These are phyloP conservation scores for Colletotrichum filicis DNA, from an alignment of 2,329 filamentous ascomycete species.

Conservation along the genomic window DNA sequence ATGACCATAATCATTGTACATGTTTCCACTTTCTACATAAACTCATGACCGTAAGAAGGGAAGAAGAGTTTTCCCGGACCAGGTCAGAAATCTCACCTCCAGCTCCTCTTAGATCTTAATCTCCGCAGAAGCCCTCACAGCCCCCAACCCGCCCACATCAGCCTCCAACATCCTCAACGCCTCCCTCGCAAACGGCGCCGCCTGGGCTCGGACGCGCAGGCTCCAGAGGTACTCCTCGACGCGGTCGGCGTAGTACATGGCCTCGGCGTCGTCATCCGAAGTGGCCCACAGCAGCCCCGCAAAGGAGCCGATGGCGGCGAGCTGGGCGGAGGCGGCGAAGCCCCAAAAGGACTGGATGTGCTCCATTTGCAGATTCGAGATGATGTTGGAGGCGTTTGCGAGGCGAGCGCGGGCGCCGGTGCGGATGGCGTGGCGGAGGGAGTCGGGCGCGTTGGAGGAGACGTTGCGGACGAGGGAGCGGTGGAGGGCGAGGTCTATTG, in stretches of 20 bases:
- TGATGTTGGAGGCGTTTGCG: constrained; percentile 51
- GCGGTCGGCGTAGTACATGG: constrained; percentile 51
- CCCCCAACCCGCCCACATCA: constrained; percentile 33
- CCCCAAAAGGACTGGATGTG: constrained; percentile 59
- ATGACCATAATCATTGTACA: not conserved
- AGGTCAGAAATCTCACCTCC: no score
- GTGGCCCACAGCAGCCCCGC: constrained; percentile 54
- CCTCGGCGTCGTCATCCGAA: constrained; percentile 49
- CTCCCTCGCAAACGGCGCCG: constrained; percentile 51
- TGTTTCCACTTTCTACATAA: not conserved
- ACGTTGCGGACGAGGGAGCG: constrained; percentile 59
- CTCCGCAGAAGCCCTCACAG: constrained; percentile 32
- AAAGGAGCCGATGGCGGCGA: constrained; percentile 54
- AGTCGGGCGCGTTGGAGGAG: constrained; percentile 43
- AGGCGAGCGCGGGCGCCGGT: constrained; percentile 52
- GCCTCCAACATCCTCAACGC: constrained; percentile 51
- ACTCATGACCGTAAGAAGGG: not conserved
- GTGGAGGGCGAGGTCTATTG: constrained; percentile 62
- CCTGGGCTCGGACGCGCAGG: constrained; percentile 51
- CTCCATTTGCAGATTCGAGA: constrained; percentile 54
- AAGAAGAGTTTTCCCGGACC: no score
- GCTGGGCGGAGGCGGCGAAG: constrained; percentile 55
- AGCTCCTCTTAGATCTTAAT: constrained; percentile 28
- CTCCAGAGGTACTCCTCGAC: constrained; percentile 55
- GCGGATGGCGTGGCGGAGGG: constrained; percentile 46